A percentile compares a stretch with the other conserved stretches of the same genome.
phyloP scores from a whole-genome alignment of 306 rosid genomes.

The Canavalia ensiformis region DNA sequence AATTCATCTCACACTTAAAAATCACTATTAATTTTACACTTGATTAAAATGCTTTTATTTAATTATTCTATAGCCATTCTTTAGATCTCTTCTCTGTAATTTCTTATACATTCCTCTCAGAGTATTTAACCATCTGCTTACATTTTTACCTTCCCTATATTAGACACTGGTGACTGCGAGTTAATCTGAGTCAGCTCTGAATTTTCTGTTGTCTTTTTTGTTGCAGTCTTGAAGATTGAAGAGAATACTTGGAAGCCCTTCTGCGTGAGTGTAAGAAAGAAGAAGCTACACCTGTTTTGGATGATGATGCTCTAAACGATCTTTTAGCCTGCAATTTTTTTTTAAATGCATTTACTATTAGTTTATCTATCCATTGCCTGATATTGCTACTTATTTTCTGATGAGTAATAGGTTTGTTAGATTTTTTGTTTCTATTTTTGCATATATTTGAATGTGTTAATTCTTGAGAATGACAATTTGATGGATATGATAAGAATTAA shows the following conservation, averaged over 20 bases:
- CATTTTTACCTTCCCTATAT: no score
- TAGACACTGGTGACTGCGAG: no score
- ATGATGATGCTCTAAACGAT: slow-evolving; percentile 95
- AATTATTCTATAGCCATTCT: no score
- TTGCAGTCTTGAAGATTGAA: slow-evolving; percentile 95
- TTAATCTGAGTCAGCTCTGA: slow-evolving; percentile 40
- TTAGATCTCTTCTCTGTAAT: no score
- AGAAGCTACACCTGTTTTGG: slow-evolving; percentile 98
- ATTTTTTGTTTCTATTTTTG: slow-evolving; percentile 40
- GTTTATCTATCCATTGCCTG: slow-evolving; percentile 29
- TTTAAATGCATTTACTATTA: slow-evolving; percentile 33
- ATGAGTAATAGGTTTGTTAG: slow-evolving; percentile 12
- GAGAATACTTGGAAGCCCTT: slow-evolving; percentile 97
- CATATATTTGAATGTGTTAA: slow-evolving; percentile 31
- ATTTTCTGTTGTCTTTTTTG: slow-evolving; percentile 49
- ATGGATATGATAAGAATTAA: slow-evolving; percentile 28
- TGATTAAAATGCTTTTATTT: no score
- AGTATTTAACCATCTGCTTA: no score
- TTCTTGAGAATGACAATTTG: slow-evolving; percentile 34
- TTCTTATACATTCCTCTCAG: no score
- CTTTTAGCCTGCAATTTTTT: slow-evolving; percentile 90
- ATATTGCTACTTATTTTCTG: slow-evolving; percentile 35
- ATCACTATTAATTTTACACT: no score
- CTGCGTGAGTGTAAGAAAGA: slow-evolving; percentile 97
- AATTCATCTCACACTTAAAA: no score